Evolutionary conservation across 495 filamentous ascomycete genomes (phyloP).

Genomic region (Astrothelium macrocarpum): DNA sequence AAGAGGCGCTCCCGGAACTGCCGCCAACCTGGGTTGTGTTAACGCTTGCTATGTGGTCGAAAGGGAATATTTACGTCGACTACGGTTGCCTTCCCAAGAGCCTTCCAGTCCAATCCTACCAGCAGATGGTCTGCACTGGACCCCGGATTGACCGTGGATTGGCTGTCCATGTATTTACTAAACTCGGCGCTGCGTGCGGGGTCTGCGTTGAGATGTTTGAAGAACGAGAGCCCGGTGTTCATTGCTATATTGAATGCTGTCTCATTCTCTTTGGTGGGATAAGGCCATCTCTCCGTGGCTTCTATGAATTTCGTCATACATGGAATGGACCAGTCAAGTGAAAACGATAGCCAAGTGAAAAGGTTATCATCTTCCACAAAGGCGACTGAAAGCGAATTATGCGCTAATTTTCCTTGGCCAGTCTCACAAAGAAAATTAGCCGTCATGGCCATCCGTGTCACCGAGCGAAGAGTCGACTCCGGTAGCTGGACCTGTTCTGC

Average conservation of each 20-base stretch:
- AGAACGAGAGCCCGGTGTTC: not conserved
- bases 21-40: not conserved
- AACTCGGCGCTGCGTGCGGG: too few relatives aligned
- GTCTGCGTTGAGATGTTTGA: not conserved
- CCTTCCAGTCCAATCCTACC: not conserved
- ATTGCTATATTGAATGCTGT: not conserved
- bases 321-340: not conserved
- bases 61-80: constrained; percentile 2
- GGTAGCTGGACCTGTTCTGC: not conserved
- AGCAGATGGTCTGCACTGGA: not conserved
- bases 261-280: not conserved
- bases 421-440: not conserved
- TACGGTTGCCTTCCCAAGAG: constrained; percentile 3
- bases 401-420: not conserved
- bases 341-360: not conserved
- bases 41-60: not conserved
- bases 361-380: not conserved
- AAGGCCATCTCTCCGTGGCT: not conserved
- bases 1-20: not conserved
- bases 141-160: constrained; percentile 18
- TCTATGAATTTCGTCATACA: not conserved
- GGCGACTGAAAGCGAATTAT: not conserved
- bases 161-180: constrained; percentile 33
- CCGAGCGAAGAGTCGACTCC: not conserved
- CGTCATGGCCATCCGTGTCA: not conserved